Evolutionary conservation across 140 eudicot species (phyloP).

Genomic region (Cichorium intybus): DNA sequence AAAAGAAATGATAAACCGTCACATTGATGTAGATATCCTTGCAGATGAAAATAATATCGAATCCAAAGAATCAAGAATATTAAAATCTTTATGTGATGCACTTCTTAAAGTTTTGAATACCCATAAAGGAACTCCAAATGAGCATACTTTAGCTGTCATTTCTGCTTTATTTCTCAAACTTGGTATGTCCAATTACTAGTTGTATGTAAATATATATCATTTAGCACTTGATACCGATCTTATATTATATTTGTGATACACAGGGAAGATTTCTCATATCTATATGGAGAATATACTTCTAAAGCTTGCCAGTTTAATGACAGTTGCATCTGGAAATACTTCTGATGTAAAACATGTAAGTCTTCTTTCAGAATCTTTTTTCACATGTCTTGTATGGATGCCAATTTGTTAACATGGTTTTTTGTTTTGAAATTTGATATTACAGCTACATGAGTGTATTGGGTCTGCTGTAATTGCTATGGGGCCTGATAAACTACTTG

Average conservation of each 20-base stretch:
- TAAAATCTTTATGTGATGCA: slow-evolving; percentile 49
- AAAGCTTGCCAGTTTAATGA: slow-evolving; percentile 61
- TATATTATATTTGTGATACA: slow-evolving; percentile 1
- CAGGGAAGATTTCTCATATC: slow-evolving; percentile 51
- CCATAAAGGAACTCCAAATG: slow-evolving; percentile 48
- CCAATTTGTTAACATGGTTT: slow-evolving; percentile 4
- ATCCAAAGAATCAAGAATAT: slow-evolving; percentile 39
- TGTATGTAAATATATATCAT: neutral
- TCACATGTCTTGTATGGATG: neutral
- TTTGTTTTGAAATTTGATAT: slow-evolving; percentile 1
- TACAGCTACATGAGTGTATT: slow-evolving; percentile 76
- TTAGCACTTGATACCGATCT: neutral
- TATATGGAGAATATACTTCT: slow-evolving; percentile 58
- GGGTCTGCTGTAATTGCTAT: slow-evolving; percentile 85
- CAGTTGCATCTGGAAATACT: slow-evolving; percentile 31
- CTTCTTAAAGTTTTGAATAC: slow-evolving; percentile 43
- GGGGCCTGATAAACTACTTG: slow-evolving; percentile 79
- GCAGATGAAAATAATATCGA: slow-evolving; percentile 29
- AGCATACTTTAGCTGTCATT: slow-evolving; percentile 55
- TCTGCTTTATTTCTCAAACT: slow-evolving; percentile 72
- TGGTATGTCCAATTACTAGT: slow-evolving; percentile 43
- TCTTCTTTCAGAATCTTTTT: slow-evolving; percentile 16
- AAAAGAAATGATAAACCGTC: slow-evolving; percentile 53
- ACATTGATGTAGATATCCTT: slow-evolving; percentile 34
- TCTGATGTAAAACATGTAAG: slow-evolving; percentile 58